Evolutionary conservation across 2,329 filamentous ascomycete species (phyloP).

Genomic region (Emericellopsis cladophorae): DNA sequence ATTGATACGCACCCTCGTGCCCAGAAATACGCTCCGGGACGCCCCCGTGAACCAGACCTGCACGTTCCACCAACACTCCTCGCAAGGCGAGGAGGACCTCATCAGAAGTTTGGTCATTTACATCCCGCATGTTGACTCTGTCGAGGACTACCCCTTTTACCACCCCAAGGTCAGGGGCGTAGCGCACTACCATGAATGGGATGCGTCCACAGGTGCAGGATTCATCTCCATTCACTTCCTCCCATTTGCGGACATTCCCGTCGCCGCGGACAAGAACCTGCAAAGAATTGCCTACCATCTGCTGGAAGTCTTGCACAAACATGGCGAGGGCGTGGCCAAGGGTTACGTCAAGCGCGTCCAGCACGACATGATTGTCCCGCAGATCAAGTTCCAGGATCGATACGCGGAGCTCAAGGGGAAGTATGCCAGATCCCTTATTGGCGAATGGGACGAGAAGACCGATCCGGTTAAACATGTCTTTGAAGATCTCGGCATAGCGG

Average conservation of each 20-base stretch:
- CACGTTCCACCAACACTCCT: slow-evolving; percentile 43
- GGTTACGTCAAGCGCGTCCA: slow-evolving; percentile 74
- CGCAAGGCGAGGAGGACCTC: slow-evolving; percentile 12
- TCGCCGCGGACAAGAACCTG: slow-evolving; percentile 31
- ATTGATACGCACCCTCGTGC: slow-evolving; percentile 66
- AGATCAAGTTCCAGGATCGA: slow-evolving; percentile 66
- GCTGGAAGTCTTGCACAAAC: slow-evolving; percentile 57
- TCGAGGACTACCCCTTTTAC: slow-evolving; percentile 68
- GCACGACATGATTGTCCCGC: slow-evolving; percentile 71
- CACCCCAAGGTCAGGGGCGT: slow-evolving; percentile 67
- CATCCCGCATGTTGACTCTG: slow-evolving; percentile 54
- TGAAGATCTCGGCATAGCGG: slow-evolving; percentile 82
- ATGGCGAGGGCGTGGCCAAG: slow-evolving; percentile 49
- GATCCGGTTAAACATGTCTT: slow-evolving; percentile 90
- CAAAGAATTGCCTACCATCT: slow-evolving; percentile 57
- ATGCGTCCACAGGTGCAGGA: slow-evolving; percentile 26
- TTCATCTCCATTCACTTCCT: slow-evolving; percentile 48
- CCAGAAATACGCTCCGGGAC: slow-evolving; percentile 70
- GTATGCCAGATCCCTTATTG: slow-evolving; percentile 60
- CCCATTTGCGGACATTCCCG: slow-evolving; percentile 26
- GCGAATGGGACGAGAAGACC: slow-evolving; percentile 75
- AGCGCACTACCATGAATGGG: slow-evolving; percentile 63
- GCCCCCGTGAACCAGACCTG: slow-evolving; percentile 70
- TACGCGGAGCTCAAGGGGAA: slow-evolving; percentile 69
- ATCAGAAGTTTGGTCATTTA: slow-evolving; percentile 48